phyloP scores from a whole-genome alignment of 2,329 filamentous ascomycete genomes.

The Arthrobotrys conoides region DNA sequence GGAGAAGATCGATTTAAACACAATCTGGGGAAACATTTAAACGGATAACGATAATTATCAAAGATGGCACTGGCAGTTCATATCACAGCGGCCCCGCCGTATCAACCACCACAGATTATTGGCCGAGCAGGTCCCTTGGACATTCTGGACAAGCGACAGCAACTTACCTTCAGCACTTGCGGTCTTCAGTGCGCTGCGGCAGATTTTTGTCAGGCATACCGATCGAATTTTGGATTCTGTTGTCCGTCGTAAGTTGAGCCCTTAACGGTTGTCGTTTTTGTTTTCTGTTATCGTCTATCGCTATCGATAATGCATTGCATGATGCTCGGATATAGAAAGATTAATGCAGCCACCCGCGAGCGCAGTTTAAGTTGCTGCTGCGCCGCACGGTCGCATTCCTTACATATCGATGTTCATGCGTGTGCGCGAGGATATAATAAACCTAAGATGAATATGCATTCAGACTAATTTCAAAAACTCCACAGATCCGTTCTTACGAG shows the following conservation, averaged over 20 bases:
- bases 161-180: constrained; percentile 51
- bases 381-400: not conserved
- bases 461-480: constrained; percentile 3
- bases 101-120: constrained; percentile 25
- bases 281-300: not conserved
- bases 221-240: constrained; percentile 55
- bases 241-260: constrained; percentile 48
- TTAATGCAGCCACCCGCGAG: not conserved
- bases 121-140: constrained; percentile 38
- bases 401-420: not conserved
- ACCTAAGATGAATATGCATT: not conserved
- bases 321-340: not conserved
- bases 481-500: constrained; percentile 47
- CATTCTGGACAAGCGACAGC: constrained; percentile 44
- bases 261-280: not conserved
- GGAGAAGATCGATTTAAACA: constrained; percentile 1
- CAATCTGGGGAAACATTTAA: constrained; percentile 8
- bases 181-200: constrained; percentile 38
- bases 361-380: not conserved
- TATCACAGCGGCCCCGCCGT: constrained; percentile 40
- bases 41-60: not conserved
- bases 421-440: not conserved
- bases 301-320: not conserved
- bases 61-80: constrained; percentile 38
- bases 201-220: constrained; percentile 52